These are phyloP conservation scores for Phlebopus sp. DNA, from an alignment of 1,284 basidiomycete genomes.

Conservation along the genomic window DNA sequence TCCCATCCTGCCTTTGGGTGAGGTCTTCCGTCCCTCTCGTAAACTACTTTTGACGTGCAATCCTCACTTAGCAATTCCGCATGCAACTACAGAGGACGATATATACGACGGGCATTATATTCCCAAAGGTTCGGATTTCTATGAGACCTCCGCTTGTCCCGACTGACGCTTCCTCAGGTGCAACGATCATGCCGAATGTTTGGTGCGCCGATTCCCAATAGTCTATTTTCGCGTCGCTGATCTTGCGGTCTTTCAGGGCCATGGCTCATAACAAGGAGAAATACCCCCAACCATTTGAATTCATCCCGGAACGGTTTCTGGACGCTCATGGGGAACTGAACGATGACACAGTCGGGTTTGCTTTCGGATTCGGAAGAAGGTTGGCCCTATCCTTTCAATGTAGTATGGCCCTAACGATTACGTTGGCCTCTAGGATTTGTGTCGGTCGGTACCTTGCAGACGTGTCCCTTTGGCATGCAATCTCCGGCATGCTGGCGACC, in stretches of 20 bases:
- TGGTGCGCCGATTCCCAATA: constrained; percentile 19
- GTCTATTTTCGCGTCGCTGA: not conserved
- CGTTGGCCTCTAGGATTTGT: constrained; percentile 19
- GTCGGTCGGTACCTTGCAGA: constrained; percentile 26
- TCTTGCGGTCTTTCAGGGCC: constrained; percentile 16
- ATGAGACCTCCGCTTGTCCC: not conserved
- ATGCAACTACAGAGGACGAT: constrained; percentile 21
- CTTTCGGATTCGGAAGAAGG: constrained; percentile 29
- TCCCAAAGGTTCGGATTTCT: constrained; percentile 21
- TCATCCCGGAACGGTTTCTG: constrained; percentile 29
- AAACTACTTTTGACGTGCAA: not conserved
- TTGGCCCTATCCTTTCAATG: constrained; percentile 1
- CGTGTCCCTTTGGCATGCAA: constrained; percentile 24
- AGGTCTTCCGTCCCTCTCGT: constrained; percentile 1
- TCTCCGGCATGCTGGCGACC: constrained; percentile 19
- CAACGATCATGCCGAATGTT: constrained; percentile 24
- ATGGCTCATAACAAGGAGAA: constrained; percentile 23
- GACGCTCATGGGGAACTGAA: constrained; percentile 16
- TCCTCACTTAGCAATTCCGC: constrained; percentile 14
- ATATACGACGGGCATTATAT: constrained; percentile 27
- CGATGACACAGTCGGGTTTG: constrained; percentile 14
- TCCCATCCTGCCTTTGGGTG: constrained; percentile 22
- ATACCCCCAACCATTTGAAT: constrained; percentile 24
- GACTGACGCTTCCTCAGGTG: constrained; percentile 14
- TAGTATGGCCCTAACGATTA: not conserved